phyloP scores from a whole-genome alignment of 2,329 filamentous ascomycete genomes.

The Chaetomium sp. region DNA sequence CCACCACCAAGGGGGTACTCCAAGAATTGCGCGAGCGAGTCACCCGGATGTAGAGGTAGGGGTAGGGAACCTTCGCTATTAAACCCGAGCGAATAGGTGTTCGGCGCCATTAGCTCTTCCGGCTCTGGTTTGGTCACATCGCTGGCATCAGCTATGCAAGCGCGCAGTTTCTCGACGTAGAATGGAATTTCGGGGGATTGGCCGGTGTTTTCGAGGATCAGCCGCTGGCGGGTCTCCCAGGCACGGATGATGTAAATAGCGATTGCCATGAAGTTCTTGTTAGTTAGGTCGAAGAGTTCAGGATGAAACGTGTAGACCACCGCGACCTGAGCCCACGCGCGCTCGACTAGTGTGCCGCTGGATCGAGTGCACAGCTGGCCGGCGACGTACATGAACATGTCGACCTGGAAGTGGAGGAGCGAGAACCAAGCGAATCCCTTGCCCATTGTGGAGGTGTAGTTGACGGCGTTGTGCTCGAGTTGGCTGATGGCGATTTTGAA shows the following conservation, averaged over 20 bases:
- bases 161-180: conserved; percentile 41
- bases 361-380: conserved; percentile 47
- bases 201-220: conserved; percentile 30
- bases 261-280: conserved; percentile 38
- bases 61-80: conserved; percentile 14
- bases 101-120: conserved; percentile 22
- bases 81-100: conserved; percentile 8
- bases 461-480: conserved; percentile 40
- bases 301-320: conserved; percentile 42
- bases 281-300: conserved; percentile 44
- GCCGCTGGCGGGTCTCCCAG: conserved; percentile 45
- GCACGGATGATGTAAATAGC: conserved; percentile 45
- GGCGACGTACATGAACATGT: conserved; percentile 49
- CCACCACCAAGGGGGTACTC: too few relatives aligned
- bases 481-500: conserved; percentile 48
- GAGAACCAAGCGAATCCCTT: conserved; percentile 51
- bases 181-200: conserved; percentile 35
- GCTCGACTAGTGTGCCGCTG: conserved; percentile 44
- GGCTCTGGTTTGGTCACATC: conserved; percentile 23
- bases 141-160: conserved; percentile 33
- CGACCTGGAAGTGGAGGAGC: conserved; percentile 48
- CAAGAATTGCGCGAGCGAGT: too few relatives aligned
- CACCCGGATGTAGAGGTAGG: too few relatives aligned
- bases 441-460: conserved; percentile 38
- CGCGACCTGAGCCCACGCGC: conserved; percentile 45